phyloP scores from a whole-genome alignment of 495 filamentous ascomycete genomes.

The Xylaria venustula region DNA sequence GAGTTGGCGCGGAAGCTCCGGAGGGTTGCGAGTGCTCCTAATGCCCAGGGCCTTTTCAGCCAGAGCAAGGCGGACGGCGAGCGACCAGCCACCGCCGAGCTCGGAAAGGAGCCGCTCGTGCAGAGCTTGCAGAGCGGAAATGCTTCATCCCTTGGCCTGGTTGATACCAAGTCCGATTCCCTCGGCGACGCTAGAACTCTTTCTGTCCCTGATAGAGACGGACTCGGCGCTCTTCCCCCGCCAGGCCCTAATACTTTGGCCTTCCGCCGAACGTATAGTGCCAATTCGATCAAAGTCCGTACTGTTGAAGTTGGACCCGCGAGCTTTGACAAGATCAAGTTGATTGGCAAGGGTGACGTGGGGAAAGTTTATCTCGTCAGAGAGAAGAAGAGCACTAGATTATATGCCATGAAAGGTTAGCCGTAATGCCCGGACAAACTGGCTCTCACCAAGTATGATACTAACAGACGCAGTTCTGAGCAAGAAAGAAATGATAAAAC shows the following conservation, averaged over 20 bases:
- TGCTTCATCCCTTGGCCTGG: conserved; percentile 55
- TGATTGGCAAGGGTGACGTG: conserved; percentile 98
- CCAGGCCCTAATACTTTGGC: conserved; percentile 55
- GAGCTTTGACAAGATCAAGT: conserved; percentile 99
- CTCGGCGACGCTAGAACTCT: conserved; percentile 27
- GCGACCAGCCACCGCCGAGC: conserved; percentile 75
- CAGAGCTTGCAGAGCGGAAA: conserved; percentile 57
- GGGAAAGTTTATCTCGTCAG: conserved; percentile 97
- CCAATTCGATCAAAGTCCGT: conserved; percentile 96
- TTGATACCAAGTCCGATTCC: conserved; percentile 37
- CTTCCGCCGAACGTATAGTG: conserved; percentile 95
- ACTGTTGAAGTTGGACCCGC: conserved; percentile 93
- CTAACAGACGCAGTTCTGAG: conserved; percentile 73
- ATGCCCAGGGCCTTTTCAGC: conserved; percentile 89
- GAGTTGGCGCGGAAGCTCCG: conserved; percentile 89
- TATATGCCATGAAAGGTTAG: conserved; percentile 98
- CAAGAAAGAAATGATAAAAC: conserved; percentile 99
- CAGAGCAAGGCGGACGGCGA: conserved; percentile 60
- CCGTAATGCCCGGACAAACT: conserved; percentile 2
- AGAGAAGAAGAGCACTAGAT: conserved; percentile 91
- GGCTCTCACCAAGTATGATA: background rate
- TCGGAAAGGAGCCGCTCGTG: conserved; percentile 72
- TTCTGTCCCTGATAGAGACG: conserved; percentile 37
- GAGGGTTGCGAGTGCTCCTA: conserved; percentile 92
- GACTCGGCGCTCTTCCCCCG: conserved; percentile 46